A percentile compares a stretch with the other conserved stretches of the same genome.
Conservation (phyloP, 768 basidiomycete species). For the Floccularia luteovirens region DNA sequence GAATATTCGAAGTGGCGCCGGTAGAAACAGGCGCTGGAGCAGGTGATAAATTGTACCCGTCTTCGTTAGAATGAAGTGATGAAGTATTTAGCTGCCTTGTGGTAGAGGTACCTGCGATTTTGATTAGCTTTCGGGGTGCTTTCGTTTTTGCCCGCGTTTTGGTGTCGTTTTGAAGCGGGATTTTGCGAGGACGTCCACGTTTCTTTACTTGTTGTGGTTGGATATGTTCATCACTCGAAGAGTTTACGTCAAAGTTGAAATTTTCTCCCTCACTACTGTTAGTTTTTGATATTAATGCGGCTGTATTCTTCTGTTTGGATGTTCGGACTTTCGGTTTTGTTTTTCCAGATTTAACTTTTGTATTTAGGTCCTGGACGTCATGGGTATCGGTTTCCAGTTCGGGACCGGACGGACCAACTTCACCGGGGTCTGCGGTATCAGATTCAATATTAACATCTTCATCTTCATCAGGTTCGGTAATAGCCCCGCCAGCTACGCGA, state of each 20-base stretch:
- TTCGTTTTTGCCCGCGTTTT: too few species aligned
- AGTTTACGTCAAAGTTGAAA: conserved; percentile 17
- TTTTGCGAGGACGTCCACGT: too few species aligned
- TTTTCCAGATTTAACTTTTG: conserved; percentile 1
- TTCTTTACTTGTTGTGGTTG: conserved; percentile 1
- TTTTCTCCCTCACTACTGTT: conserved; percentile 19
- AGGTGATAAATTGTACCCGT: too few species aligned
- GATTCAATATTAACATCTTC: conserved; percentile 14
- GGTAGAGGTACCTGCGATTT: too few species aligned
- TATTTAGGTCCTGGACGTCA: conserved; percentile 1
- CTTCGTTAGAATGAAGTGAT: too few species aligned
- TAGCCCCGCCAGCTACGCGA: conserved; percentile 27
- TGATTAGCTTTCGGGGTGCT: too few species aligned
- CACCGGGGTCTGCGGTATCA: conserved; percentile 7
- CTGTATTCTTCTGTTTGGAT: too few species aligned
- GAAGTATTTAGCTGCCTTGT: too few species aligned
- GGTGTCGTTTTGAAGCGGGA: too few species aligned
- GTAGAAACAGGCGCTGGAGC: too few species aligned
- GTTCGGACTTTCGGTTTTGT: neutral
- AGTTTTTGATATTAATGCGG: too few species aligned
- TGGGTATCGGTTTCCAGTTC: conserved; percentile 6
- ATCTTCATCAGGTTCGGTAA: conserved; percentile 6
- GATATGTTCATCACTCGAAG: conserved; percentile 6
- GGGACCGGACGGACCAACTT: conserved; percentile 11
- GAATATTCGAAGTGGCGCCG: too few species aligned